These are phyloP conservation scores for Phytophthora hybrid DNA, from an alignment of 352 stramenopile species.

Conservation along the genomic window DNA sequence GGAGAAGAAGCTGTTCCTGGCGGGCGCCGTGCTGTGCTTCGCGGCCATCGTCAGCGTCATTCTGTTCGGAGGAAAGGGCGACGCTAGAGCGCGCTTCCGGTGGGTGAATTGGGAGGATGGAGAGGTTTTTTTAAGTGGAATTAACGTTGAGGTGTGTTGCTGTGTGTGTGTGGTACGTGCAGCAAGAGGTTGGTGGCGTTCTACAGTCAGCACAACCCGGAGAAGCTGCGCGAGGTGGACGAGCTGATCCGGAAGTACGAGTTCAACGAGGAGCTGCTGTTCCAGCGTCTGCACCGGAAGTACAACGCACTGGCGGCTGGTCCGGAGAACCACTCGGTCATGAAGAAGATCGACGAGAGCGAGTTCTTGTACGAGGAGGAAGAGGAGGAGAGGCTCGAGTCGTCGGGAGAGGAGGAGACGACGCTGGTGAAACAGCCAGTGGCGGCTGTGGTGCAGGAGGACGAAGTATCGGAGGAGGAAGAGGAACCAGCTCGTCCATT, in stretches of 20 bases:
- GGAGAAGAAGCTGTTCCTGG: slow-evolving; percentile 59
- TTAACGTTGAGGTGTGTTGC: not conserved
- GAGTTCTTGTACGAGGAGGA: slow-evolving; percentile 61
- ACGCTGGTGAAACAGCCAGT: not conserved
- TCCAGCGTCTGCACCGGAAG: slow-evolving; percentile 78
- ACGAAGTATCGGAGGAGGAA: slow-evolving; percentile 23
- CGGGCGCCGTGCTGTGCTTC: slow-evolving; percentile 55
- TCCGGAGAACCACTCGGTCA: slow-evolving; percentile 36
- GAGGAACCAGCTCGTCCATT: slow-evolving; percentile 1
- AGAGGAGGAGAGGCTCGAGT: slow-evolving; percentile 51
- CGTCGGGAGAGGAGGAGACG: slow-evolving; percentile 27
- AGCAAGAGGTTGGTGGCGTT: slow-evolving; percentile 68
- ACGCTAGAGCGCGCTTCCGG: slow-evolving; percentile 55
- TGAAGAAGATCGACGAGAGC: slow-evolving; percentile 59
- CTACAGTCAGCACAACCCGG: slow-evolving; percentile 79
- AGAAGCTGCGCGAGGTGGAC: slow-evolving; percentile 70
- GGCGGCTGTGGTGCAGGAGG: not conserved
- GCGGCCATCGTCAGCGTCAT: slow-evolving; percentile 55
- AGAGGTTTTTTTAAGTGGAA: not conserved
- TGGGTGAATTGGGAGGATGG: slow-evolving; percentile 20
- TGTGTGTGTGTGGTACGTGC: slow-evolving; percentile 15
- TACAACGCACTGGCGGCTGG: slow-evolving; percentile 72
- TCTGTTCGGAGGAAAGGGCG: slow-evolving; percentile 52
- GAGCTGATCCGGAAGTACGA: slow-evolving; percentile 79
- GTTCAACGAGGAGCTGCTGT: slow-evolving; percentile 82